Conservation (phyloP, 2,329 filamentous ascomycete genomes). For the Colletotrichum karsti region DNA sequence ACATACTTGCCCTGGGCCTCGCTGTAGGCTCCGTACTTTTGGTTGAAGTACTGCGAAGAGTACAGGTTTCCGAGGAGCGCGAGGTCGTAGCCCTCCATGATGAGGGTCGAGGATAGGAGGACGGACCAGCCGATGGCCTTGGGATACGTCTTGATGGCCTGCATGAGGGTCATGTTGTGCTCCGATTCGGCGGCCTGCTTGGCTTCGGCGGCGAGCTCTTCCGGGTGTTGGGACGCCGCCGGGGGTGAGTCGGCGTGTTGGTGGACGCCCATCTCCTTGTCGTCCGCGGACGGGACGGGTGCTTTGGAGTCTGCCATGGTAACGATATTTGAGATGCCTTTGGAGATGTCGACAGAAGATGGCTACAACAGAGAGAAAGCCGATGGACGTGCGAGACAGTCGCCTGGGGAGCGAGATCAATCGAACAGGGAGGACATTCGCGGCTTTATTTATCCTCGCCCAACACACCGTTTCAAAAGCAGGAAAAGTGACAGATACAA, state of each 20-base stretch:
- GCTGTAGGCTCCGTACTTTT: constrained; percentile 53
- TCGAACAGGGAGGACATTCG: constrained; percentile 18
- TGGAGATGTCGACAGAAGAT: not conserved
- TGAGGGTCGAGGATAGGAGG: constrained; percentile 53
- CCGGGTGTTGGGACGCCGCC: constrained; percentile 14
- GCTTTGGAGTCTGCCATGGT: constrained; percentile 34
- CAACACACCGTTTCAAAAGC: not conserved
- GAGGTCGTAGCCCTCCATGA: constrained; percentile 62
- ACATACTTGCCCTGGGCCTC: constrained; percentile 47
- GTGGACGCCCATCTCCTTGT: constrained; percentile 33
- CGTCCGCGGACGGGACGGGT: constrained; percentile 6
- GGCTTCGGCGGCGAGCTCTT: constrained; percentile 44
- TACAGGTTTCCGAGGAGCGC: constrained; percentile 59
- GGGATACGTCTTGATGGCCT: constrained; percentile 51
- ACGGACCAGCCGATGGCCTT: constrained; percentile 58
- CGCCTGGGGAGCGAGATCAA: not conserved
- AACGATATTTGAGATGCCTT: not conserved
- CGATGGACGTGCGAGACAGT: not conserved
- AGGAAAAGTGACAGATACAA: not conserved
- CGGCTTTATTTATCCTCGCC: constrained; percentile 21
- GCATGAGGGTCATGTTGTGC: constrained; percentile 48
- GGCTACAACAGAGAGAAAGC: not conserved
- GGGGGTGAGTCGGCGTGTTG: constrained; percentile 32
- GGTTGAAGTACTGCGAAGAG: constrained; percentile 52
- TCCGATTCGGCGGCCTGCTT: constrained; percentile 50